Percentiles rank a stretch among this genome's conserved stretches.
These are phyloP conservation scores for Psophocarpus tetragonolobus DNA, from an alignment of 306 rosid species.

Conservation along the genomic window DNA sequence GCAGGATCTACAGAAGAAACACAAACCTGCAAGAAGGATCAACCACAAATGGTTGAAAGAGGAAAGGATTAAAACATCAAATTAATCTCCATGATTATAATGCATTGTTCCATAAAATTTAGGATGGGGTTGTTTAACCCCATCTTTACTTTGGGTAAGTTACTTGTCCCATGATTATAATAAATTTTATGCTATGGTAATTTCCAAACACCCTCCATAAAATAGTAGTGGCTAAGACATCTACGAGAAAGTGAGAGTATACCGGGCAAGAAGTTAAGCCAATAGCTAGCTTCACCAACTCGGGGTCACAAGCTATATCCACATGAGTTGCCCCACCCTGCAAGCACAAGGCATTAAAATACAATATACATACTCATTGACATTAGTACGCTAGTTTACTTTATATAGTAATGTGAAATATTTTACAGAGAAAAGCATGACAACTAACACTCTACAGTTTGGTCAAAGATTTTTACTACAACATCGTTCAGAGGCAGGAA, in stretches of 20 bases:
- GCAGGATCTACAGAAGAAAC: conserved; percentile 89
- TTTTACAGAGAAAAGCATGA: conserved; percentile 8
- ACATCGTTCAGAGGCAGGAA: background rate
- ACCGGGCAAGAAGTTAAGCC: conserved; percentile 89
- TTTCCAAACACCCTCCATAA: background rate
- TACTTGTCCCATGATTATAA: background rate
- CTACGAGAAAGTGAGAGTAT: conserved; percentile 14
- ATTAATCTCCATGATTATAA: background rate
- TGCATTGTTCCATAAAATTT: background rate
- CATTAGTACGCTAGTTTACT: conserved; percentile 18
- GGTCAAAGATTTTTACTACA: background rate
- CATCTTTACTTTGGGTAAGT: no score
- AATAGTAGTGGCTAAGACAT: background rate
- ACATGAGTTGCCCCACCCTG: conserved; percentile 98
- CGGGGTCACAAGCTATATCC: conserved; percentile 95
- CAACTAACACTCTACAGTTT: background rate
- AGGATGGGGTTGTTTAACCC: no score
- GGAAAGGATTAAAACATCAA: conserved; percentile 12
- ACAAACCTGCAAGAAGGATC: conserved; percentile 65
- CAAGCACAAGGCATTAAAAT: background rate
- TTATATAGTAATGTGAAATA: background rate
- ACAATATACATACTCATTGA: background rate
- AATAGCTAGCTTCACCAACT: conserved; percentile 83
- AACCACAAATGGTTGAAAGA: conserved; percentile 4
- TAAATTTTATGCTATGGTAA: background rate